phyloP scores from a whole-genome alignment of 2,329 filamentous ascomycete species.

The Knufia petricola region DNA sequence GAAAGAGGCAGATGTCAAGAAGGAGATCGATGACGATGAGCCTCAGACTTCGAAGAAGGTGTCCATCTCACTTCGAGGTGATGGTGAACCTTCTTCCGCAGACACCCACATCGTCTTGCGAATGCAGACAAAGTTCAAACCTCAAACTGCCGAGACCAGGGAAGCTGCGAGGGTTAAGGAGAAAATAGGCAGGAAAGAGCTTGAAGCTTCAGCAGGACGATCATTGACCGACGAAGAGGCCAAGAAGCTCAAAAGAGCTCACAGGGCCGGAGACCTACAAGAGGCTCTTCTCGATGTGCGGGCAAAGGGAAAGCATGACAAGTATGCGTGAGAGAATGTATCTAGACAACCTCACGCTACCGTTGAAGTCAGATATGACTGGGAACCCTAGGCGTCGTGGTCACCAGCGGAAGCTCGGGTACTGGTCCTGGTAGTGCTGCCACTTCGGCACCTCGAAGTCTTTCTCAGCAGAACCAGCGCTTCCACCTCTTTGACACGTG shows the following conservation, averaged over 20 bases:
- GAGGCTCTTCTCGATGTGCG: slow-evolving; percentile 78
- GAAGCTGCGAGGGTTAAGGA: slow-evolving; percentile 67
- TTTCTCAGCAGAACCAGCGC: too few relatives aligned
- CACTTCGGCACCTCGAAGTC: too few relatives aligned
- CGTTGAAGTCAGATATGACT: too few relatives aligned
- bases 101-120: slow-evolving; percentile 47
- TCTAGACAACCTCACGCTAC: background rate
- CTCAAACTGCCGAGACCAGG: slow-evolving; percentile 65
- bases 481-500: too few relatives aligned
- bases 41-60: slow-evolving; percentile 10
- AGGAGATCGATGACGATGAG: too few relatives aligned
- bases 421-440: too few relatives aligned
- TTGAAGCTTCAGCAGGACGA: slow-evolving; percentile 72
- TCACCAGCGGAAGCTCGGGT: too few relatives aligned
- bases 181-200: slow-evolving; percentile 75
- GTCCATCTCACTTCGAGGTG: slow-evolving; percentile 20
- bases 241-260: slow-evolving; percentile 67
- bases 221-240: slow-evolving; percentile 78
- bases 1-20: slow-evolving; percentile 2
- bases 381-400: too few relatives aligned
- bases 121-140: slow-evolving; percentile 95
- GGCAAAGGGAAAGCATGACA: slow-evolving; percentile 88
- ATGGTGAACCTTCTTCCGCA: slow-evolving; percentile 13
- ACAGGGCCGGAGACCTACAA: slow-evolving; percentile 80
- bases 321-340: slow-evolving; percentile 44